Evolutionary conservation across 2,329 filamentous ascomycete genomes (phyloP), one percentile per base, ranked within the genome.

Genomic region (Cladorrhinum sp.): DNA sequence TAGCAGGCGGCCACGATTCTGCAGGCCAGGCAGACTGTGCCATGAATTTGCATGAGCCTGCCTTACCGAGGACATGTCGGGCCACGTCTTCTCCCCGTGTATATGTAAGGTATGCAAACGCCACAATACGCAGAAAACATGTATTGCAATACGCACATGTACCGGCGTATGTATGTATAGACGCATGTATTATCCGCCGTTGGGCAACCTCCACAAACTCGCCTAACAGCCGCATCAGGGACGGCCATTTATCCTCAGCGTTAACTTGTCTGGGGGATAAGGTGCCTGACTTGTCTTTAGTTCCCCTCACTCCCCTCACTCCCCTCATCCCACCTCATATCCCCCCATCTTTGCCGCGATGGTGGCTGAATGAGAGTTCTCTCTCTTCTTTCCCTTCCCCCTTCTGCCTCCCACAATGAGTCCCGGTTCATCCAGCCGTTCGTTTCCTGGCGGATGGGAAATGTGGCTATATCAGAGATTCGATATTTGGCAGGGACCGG

Each of bases 211-310:
- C 62, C 65, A 59, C 60, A 45, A 7, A 58, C 56, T 62, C 38
- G 53, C 53, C 58, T 60, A 55, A 55, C 48, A 63, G 62, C 62
- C 62, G 57, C 64, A 62, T 53, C 61, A 55, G 36, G 56, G 48
- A 58, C 55, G 64, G 62, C 62, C 65, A 65, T 65, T 67, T 66
- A 66, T 60, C 64, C 67, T 64, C 63, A 52, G 63, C 55, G 29
- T 57, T 51, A 18, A 41, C 18, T 49, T 32, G 27, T 12, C 58
- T 32, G 45, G 52, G 58, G 53, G 49, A 48, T 45, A 51, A 51
- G 32, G 36, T 41, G 36, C 50, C 50, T 27, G 36, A 23, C n/a
- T 23, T 18, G 6, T 29, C 16, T n/a, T 27, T 41, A 13, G 10
- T 5, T 41, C 36, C 4, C 5, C 12, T 16, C 36, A 41, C 7